These are phyloP conservation scores for Penicillium turbatum DNA, from an alignment of 495 filamentous ascomycete species.

Conservation along the genomic window DNA sequence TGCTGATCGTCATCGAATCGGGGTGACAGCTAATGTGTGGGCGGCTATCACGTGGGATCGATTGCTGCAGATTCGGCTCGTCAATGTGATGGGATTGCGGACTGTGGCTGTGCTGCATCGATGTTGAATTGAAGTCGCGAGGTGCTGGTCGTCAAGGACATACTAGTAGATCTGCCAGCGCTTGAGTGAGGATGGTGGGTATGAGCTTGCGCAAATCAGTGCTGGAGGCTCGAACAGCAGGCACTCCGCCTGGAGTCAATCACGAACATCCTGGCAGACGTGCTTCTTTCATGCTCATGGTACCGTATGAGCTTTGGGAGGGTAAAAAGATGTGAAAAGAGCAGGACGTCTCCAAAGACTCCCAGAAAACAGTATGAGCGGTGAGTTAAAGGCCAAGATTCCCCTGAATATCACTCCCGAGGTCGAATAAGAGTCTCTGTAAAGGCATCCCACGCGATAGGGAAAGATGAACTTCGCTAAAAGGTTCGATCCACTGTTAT, in stretches of 20 bases:
- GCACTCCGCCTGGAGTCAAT: not conserved
- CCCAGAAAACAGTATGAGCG: not conserved
- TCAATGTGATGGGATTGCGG: not conserved
- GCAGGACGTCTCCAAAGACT: not conserved
- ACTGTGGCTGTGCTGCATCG: not conserved
- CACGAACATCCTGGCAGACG: not conserved
- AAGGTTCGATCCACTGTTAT: not conserved
- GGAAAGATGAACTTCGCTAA: conserved; percentile 3
- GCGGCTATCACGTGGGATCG: not conserved
- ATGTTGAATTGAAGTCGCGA: not conserved
- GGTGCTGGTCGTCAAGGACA: not conserved
- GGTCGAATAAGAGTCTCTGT: not conserved
- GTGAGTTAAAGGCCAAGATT: not conserved
- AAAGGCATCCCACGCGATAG: not conserved
- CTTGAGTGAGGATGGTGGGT: not conserved
- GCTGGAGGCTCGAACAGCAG: not conserved
- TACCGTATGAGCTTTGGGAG: too few relatives aligned
- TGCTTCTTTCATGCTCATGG: not conserved
- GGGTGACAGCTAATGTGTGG: not conserved
- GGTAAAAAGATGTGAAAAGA: not conserved
- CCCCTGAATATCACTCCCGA: not conserved
- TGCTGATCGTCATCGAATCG: conserved; percentile 1
- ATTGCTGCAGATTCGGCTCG: not conserved
- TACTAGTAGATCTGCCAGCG: not conserved
- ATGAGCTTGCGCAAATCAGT: not conserved